These are phyloP conservation scores for Pichia sp. DNA, from an alignment of 1,139 yeast genomes.

Conservation along the genomic window DNA sequence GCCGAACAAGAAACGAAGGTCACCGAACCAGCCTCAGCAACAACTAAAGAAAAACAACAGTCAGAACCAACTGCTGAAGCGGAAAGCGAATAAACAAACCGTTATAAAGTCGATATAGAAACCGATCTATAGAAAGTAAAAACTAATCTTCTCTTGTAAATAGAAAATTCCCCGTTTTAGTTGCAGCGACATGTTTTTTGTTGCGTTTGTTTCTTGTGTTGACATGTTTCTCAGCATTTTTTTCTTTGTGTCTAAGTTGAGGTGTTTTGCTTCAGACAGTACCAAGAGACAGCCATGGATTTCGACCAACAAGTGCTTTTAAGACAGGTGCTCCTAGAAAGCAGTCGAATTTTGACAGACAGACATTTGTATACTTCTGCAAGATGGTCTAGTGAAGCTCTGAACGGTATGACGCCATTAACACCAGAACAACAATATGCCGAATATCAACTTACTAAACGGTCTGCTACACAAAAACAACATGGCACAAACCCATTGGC, in stretches of 20 bases:
- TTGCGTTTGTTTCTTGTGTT: background rate
- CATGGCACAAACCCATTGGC: background rate
- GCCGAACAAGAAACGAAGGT: background rate
- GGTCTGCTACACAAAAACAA: background rate
- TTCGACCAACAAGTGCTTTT: conserved; percentile 14
- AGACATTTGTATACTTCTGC: conserved; percentile 14
- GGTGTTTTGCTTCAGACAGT: no score
- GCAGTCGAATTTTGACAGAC: conserved; percentile 9
- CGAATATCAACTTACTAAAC: conserved; percentile 10
- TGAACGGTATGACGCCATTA: conserved; percentile 15
- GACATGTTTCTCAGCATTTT: background rate
- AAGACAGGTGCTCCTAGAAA: conserved; percentile 12
- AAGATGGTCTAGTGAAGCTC: conserved; percentile 19
- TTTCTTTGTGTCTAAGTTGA: background rate
- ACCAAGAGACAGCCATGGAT: conserved; percentile 10
- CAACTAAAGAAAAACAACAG: no score
- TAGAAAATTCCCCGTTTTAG: no score
- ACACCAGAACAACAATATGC: conserved; percentile 16
- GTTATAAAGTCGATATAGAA: no score
- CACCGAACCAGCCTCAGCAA: no score
- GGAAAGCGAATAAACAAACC: no score
- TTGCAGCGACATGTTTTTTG: no score
- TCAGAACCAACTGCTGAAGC: no score
- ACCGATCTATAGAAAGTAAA: no score
- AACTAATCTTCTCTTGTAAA: no score